These are phyloP conservation scores for Russula lepida DNA, from an alignment of 768 basidiomycete genomes.

Conservation along the genomic window DNA sequence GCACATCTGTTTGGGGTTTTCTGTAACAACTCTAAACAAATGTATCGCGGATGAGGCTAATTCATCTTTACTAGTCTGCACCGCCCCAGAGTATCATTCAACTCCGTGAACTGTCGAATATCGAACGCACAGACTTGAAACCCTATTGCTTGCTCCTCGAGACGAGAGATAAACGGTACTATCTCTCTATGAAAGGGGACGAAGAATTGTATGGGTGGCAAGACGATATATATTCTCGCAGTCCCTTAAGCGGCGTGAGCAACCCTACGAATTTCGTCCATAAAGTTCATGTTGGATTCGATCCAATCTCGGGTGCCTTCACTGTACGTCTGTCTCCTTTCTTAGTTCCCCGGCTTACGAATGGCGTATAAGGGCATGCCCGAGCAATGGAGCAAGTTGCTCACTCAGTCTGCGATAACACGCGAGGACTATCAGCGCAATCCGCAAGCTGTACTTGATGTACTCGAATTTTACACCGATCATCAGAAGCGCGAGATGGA, in stretches of 20 bases:
- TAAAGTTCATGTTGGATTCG: slow-evolving; percentile 97
- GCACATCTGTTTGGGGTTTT: not conserved
- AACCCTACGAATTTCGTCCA: slow-evolving; percentile 98
- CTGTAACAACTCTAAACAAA: not conserved
- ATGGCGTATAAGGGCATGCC: slow-evolving; percentile 73
- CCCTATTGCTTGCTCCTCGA: slow-evolving; percentile 89
- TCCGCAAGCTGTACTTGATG: slow-evolving; percentile 94
- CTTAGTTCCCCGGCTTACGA: not conserved
- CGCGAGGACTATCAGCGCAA: slow-evolving; percentile 96
- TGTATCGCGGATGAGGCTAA: not conserved
- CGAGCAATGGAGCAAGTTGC: slow-evolving; percentile 94
- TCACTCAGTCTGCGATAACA: slow-evolving; percentile 95
- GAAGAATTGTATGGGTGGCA: slow-evolving; percentile 98
- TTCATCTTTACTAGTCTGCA: slow-evolving; percentile 33
- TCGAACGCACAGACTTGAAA: slow-evolving; percentile 90
- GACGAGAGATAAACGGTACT: slow-evolving; percentile 74
- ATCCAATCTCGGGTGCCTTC: slow-evolving; percentile 88
- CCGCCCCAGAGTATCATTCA: slow-evolving; percentile 52
- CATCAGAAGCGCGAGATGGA: slow-evolving; percentile 93
- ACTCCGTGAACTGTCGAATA: slow-evolving; percentile 71
- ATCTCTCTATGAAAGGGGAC: slow-evolving; percentile 80
- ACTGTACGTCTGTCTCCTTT: slow-evolving; percentile 50
- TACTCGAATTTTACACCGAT: slow-evolving; percentile 97
- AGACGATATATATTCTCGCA: slow-evolving; percentile 90
- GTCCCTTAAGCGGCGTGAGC: slow-evolving; percentile 87